phyloP scores from a whole-genome alignment of 371 early-diverging fungal species.

The Mortierella sp. region DNA sequence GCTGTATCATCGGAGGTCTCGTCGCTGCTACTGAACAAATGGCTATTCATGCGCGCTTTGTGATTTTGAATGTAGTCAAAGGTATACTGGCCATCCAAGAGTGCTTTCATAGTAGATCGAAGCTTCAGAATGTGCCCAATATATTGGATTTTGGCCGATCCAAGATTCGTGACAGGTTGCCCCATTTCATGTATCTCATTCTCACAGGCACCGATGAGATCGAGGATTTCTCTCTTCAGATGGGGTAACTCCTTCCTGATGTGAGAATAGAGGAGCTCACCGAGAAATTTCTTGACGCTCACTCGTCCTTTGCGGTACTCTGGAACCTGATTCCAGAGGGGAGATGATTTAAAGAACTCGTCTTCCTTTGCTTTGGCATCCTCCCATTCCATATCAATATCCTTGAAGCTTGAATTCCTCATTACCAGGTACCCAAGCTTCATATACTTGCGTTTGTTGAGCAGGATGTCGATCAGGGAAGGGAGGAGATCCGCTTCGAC shows the following conservation, averaged over 20 bases:
- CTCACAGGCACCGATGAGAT: background rate
- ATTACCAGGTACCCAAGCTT: constrained; percentile 19
- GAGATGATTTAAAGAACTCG: constrained; percentile 2
- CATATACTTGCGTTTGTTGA: constrained; percentile 17
- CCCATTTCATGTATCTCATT: constrained; percentile 5
- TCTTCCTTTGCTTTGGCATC: background rate
- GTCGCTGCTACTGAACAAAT: background rate
- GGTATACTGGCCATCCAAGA: background rate
- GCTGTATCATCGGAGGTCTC: background rate
- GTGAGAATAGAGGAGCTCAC: constrained; percentile 9
- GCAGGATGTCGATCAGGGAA: constrained; percentile 6
- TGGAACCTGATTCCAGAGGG: constrained; percentile 7
- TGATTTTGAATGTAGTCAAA: constrained; percentile 18
- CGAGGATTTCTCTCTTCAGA: constrained; percentile 9
- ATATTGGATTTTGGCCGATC: constrained; percentile 24
- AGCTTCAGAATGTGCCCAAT: constrained; percentile 19
- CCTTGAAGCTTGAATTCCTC: background rate
- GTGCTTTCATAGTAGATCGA: constrained; percentile 11
- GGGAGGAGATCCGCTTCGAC: background rate
- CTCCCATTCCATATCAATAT: constrained; percentile 1
- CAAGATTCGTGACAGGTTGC: background rate
- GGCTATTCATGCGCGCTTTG: background rate
- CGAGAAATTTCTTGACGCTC: constrained; percentile 5
- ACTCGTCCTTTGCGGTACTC: constrained; percentile 13
- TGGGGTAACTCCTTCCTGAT: constrained; percentile 14